Evolutionary conservation across 2,329 filamentous ascomycete species (phyloP).

Genomic region (Beauveria rudraprayagi): DNA sequence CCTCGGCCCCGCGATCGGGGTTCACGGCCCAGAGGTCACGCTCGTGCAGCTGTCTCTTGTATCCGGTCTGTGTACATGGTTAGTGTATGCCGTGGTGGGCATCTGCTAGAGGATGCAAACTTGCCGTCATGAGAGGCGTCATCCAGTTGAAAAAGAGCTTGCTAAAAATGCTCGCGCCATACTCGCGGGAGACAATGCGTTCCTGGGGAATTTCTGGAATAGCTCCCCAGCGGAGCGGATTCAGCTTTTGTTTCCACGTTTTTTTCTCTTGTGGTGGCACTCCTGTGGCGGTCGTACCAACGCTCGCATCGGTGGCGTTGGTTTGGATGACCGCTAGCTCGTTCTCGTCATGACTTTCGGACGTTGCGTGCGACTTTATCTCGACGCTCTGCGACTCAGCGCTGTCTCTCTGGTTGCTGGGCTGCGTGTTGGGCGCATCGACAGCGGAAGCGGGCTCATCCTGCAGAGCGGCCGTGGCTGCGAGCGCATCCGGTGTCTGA

Average conservation of each 20-base stretch:
- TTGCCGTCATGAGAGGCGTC: slow-evolving; percentile 71
- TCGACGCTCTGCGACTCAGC: not conserved
- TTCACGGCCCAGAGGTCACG: slow-evolving; percentile 89
- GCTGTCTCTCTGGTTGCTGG: not conserved
- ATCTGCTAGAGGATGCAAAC: slow-evolving; percentile 21
- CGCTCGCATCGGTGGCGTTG: slow-evolving; percentile 46
- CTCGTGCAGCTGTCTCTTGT: slow-evolving; percentile 71
- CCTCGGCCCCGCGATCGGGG: slow-evolving; percentile 64
- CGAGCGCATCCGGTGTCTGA: slow-evolving; percentile 4
- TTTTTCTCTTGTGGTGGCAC: slow-evolving; percentile 35
- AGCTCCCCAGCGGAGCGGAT: slow-evolving; percentile 53
- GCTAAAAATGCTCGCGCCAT: slow-evolving; percentile 67
- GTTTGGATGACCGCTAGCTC: slow-evolving; percentile 34
- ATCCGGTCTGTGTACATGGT: slow-evolving; percentile 55
- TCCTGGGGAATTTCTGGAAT: slow-evolving; percentile 48
- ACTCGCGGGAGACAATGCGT: slow-evolving; percentile 54
- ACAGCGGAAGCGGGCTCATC: not conserved
- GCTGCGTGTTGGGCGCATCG: not conserved
- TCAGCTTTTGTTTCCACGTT: slow-evolving; percentile 54
- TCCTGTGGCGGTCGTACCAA: slow-evolving; percentile 30
- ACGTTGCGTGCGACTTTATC: slow-evolving; percentile 4
- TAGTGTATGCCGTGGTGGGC: not conserved
- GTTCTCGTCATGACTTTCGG: slow-evolving; percentile 13
- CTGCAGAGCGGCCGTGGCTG: not conserved
- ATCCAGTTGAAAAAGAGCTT: slow-evolving; percentile 83